Conservation (phyloP, 805 yeast species). For the Metschnikowia sp. region DNA sequence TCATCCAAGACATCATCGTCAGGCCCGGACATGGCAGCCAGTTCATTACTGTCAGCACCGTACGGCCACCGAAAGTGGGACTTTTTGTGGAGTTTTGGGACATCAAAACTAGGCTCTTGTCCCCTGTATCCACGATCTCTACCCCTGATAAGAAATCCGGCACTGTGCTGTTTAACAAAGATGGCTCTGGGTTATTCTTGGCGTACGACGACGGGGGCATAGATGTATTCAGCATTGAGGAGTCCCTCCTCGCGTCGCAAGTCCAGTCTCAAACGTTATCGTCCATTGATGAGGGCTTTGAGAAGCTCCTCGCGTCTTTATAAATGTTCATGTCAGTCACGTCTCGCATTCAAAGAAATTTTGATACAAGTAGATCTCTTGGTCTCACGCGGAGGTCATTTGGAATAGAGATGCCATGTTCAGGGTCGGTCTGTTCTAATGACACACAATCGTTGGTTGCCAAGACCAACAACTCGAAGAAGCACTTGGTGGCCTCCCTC, state of each 20-base stretch:
- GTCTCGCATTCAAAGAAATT: conserved; percentile 13
- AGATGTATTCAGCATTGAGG: conserved; percentile 13
- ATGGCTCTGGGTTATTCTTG: conserved; percentile 12
- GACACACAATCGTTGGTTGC: conserved; percentile 73
- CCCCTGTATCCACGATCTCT: conserved; percentile 13
- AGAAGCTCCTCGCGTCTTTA: conserved; percentile 6
- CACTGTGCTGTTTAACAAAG: conserved; percentile 10
- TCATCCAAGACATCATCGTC: conserved; percentile 7
- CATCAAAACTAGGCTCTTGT: conserved; percentile 7
- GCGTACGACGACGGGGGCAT: conserved; percentile 16
- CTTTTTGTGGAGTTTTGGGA: conserved; percentile 18
- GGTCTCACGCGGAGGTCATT: conserved; percentile 55
- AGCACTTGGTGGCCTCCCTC: conserved; percentile 65
- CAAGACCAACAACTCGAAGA: conserved; percentile 78
- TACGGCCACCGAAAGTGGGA: conserved; percentile 11
- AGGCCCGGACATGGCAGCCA: conserved; percentile 14
- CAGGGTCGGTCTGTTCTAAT: conserved; percentile 50
- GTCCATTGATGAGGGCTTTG: conserved; percentile 6
- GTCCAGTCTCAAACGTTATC: conserved; percentile 1
- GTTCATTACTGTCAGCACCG: conserved; percentile 12
- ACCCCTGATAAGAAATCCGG: conserved; percentile 6
- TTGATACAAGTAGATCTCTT: conserved; percentile 36
- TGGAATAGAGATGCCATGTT: conserved; percentile 38
- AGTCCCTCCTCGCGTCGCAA: conserved; percentile 9
- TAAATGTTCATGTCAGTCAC: not conserved